Evolutionary conservation across 768 basidiomycete genomes (phyloP), one percentile per base, ranked within the genome.

Genomic region (Boletales sp.): DNA sequence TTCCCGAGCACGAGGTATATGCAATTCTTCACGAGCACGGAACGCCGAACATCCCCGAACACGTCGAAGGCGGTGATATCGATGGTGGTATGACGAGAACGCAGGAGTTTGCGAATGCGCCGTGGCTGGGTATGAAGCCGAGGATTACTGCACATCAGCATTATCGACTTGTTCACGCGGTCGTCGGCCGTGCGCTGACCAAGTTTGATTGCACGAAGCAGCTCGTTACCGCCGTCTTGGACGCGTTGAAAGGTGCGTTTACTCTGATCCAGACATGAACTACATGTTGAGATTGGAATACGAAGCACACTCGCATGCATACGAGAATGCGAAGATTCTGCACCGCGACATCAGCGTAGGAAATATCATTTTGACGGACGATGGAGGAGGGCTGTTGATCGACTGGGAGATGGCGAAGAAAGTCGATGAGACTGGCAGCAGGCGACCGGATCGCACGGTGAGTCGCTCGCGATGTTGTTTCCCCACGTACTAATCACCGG

Each of bases 331-430:
- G 8, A 40, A 43, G 5, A 45, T 61, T 13, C 48, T 67, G 18
- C 66, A 69, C 40, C 56, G n/a, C n/a, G n/a, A n/a, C n/a, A n/a
- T n/a, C n/a, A n/a, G n/a, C n/a, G n/a, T n/a, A n/a, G n/a, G n/a
- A 8, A 68, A 67, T 40, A 59, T 69, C 47, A 35, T 68, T 14
- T 43, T 65, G 9, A 52, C 37, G 1, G 38, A 43, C 2, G 45
- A 54, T 1, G 57, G 55, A 1, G 24, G 15, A 4, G 61, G 62
- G 0, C 11, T 64, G 18, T 50, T 68, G 14, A 58, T 56, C 29
- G 64, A 69, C 24, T 66, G 61, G 64, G 66, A 69, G 38, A 17
- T 65, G 39, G 5, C 57, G 42, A 15, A 53, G 43, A 15, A 3
- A 5, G 6, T 34, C 27, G 32, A 15, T 9, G 38, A 40, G 5